Percentiles rank a stretch among this genome's conserved stretches.
These are phyloP conservation scores for Kalmusia sp. DNA, from an alignment of 2,329 filamentous ascomycete species.

Conservation along the genomic window DNA sequence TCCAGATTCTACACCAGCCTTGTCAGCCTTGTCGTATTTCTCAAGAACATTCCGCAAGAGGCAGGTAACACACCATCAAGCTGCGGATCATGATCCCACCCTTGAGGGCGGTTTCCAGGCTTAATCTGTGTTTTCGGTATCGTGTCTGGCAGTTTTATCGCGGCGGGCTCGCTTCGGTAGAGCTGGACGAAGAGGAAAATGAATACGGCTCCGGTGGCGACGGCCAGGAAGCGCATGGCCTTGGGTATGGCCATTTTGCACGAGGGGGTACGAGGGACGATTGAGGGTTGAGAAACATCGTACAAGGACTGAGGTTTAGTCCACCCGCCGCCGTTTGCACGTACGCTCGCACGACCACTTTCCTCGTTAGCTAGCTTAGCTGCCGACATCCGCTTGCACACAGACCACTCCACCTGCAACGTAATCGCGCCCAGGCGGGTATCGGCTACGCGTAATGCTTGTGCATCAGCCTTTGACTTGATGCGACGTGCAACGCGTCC, in stretches of 20 bases:
- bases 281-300: slow-evolving; percentile 1
- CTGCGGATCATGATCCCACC: slow-evolving; percentile 82
- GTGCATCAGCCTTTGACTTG: too few species aligned
- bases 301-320: too few species aligned
- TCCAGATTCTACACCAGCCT: slow-evolving; percentile 68
- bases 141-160: slow-evolving; percentile 43
- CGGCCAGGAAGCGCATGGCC: slow-evolving; percentile 80
- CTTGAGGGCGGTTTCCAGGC: slow-evolving; percentile 55
- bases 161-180: slow-evolving; percentile 65
- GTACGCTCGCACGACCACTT: not conserved
- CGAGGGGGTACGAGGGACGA: slow-evolving; percentile 3
- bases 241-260: slow-evolving; percentile 80
- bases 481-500: not conserved
- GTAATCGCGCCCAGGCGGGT: too few species aligned
- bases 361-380: not conserved
- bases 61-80: slow-evolving; percentile 85
- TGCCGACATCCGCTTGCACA: not conserved
- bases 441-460: too few species aligned
- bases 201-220: slow-evolving; percentile 74
- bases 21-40: not conserved
- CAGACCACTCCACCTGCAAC: too few species aligned
- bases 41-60: too few species aligned
- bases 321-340: too few species aligned
- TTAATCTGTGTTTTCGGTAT: slow-evolving; percentile 10
- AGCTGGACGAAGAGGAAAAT: slow-evolving; percentile 81